These are phyloP conservation scores for Escovopsis sp. DNA, from an alignment of 2,329 filamentous ascomycete species.

Conservation along the genomic window DNA sequence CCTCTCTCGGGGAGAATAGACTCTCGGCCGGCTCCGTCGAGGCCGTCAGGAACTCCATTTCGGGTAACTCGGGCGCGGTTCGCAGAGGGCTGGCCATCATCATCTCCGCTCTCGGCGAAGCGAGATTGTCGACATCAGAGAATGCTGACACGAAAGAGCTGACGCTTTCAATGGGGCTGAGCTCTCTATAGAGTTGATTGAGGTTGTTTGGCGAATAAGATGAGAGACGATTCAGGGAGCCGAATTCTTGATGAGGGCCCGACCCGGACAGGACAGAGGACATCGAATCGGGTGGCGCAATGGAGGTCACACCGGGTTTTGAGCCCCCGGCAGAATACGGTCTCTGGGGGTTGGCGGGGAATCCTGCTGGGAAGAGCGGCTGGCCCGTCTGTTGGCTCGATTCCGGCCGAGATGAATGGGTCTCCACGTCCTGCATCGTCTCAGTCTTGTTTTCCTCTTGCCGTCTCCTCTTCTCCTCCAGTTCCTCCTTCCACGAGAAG, in stretches of 20 bases:
- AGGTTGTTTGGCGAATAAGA: slow-evolving; percentile 10
- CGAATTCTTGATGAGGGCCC: slow-evolving; percentile 23
- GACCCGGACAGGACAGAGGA: slow-evolving; percentile 30
- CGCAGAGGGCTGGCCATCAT: slow-evolving; percentile 58
- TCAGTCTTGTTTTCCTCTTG: slow-evolving; percentile 3
- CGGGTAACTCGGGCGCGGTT: slow-evolving; percentile 26
- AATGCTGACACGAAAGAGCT: slow-evolving; percentile 20
- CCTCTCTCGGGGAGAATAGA: slow-evolving; percentile 38
- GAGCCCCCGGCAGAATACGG: slow-evolving; percentile 6
- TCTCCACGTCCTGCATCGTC: slow-evolving; percentile 1
- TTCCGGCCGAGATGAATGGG: not conserved
- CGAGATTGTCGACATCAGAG: slow-evolving; percentile 38
- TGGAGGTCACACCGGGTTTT: slow-evolving; percentile 4
- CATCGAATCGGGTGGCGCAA: slow-evolving; percentile 16
- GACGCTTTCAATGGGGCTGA: slow-evolving; percentile 18
- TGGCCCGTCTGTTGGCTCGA: slow-evolving; percentile 1
- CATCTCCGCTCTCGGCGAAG: slow-evolving; percentile 58
- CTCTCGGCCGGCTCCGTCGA: slow-evolving; percentile 37
- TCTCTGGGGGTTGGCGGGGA: slow-evolving; percentile 2
- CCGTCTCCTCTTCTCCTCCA: slow-evolving; percentile 16
- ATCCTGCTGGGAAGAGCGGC: slow-evolving; percentile 7
- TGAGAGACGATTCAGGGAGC: slow-evolving; percentile 21
- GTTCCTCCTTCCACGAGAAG: slow-evolving; percentile 40
- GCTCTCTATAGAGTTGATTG: slow-evolving; percentile 7
- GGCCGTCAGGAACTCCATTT: slow-evolving; percentile 37